Conservation (phyloP, 441 rosid species). For the Adansonia madagascariensis region DNA sequence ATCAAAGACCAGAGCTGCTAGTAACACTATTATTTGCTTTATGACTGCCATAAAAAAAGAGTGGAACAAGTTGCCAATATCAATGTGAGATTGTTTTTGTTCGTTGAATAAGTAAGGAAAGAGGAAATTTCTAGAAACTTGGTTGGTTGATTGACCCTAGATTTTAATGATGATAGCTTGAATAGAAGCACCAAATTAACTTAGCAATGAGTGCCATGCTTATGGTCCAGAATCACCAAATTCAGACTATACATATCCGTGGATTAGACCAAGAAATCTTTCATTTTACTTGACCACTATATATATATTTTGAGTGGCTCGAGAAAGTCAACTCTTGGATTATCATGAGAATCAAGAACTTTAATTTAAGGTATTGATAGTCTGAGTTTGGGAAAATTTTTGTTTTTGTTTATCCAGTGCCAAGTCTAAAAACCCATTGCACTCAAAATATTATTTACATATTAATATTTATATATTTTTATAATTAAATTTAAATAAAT, state of each 20-base stretch:
- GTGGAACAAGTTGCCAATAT: not conserved
- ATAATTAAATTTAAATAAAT: too few species aligned
- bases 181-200: not conserved
- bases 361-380: too few species aligned
- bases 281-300: not conserved
- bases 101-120: not conserved
- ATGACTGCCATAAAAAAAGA: not conserved
- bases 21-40: not conserved
- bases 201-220: not conserved
- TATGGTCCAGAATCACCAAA: not conserved
- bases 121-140: not conserved
- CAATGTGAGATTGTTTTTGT: not conserved
- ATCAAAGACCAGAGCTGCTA: not conserved
- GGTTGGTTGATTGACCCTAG: not conserved
- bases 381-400: too few species aligned
- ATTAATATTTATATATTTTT: too few species aligned
- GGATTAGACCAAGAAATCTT: not conserved
- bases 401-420: too few species aligned
- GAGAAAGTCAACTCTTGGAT: too few species aligned
- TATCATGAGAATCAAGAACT: too few species aligned
- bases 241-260: not conserved
- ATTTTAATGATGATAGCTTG: not conserved
- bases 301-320: too few species aligned
- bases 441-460: too few species aligned
- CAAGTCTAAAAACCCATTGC: too few species aligned